Percentiles rank a stretch among this genome's conserved stretches.
These are phyloP conservation scores for Capniomyces stellatus DNA, from an alignment of 371 early-diverging fungal species.

Conservation along the genomic window DNA sequence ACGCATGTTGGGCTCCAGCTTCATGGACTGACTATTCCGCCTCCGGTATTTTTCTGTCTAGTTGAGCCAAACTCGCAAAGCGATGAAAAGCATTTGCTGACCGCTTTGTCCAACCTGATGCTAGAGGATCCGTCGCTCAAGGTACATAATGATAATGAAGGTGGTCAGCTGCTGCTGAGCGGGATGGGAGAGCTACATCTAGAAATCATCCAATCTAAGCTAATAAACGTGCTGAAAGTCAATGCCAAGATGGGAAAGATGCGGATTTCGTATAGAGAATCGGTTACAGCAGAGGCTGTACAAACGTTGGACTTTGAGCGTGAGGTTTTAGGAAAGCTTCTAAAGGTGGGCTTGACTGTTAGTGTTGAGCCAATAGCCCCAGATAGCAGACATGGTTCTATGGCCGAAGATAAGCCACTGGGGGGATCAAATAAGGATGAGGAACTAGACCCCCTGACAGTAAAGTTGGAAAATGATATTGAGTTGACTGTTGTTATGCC, in stretches of 20 bases:
- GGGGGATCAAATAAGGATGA: too few species aligned
- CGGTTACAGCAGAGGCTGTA: slow-evolving; percentile 22
- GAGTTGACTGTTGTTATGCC: slow-evolving; percentile 7
- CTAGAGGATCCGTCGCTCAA: slow-evolving; percentile 83
- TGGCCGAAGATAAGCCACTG: too few species aligned
- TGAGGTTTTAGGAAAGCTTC: slow-evolving; percentile 53
- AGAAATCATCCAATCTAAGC: slow-evolving; percentile 69
- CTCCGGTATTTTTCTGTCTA: slow-evolving; percentile 78
- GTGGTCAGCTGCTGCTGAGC: slow-evolving; percentile 74
- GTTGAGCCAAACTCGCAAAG: slow-evolving; percentile 57
- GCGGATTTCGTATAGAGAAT: slow-evolving; percentile 76
- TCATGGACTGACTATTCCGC: slow-evolving; percentile 61
- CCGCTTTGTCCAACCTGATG: slow-evolving; percentile 51
- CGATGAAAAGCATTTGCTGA: slow-evolving; percentile 56
- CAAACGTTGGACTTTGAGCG: slow-evolving; percentile 31
- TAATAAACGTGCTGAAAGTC: slow-evolving; percentile 59
- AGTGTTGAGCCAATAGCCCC: slow-evolving; percentile 13
- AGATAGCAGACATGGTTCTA: too few species aligned
- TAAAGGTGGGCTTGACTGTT: slow-evolving; percentile 39
- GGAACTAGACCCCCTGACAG: neutral
- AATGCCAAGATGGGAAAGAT: slow-evolving; percentile 69
- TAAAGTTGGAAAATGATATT: slow-evolving; percentile 7
- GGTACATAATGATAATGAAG: slow-evolving; percentile 56
- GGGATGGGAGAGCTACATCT: slow-evolving; percentile 96
- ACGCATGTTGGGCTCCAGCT: slow-evolving; percentile 23